Evolutionary conservation across 345 rosid genomes (phyloP).

Genomic region (Angophora floribunda): DNA sequence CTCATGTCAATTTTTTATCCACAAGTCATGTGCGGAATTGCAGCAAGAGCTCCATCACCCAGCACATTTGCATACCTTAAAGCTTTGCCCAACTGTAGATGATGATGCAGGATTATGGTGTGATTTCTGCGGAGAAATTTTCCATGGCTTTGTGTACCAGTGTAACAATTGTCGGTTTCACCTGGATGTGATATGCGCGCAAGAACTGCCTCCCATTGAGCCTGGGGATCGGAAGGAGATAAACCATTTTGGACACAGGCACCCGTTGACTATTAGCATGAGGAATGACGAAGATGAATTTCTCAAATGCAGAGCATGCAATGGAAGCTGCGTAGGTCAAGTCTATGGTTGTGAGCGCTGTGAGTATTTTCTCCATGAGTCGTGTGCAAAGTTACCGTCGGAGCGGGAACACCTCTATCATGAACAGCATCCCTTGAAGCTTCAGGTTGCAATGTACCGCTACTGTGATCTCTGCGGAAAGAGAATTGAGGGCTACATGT

Average conservation of each 20-base stretch:
- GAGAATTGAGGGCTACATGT: neutral
- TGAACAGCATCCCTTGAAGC: neutral
- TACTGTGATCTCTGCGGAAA: neutral
- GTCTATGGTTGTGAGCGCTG: neutral
- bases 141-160: neutral
- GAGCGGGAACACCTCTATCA: neutral
- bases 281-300: neutral
- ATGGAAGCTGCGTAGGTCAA: neutral
- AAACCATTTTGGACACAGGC: neutral
- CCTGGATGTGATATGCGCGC: neutral
- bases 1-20: neutral
- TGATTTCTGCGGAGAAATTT: neutral
- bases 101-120: neutral
- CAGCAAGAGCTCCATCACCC: neutral
- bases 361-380: neutral
- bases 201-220: neutral
- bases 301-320: neutral
- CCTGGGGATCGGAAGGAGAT: neutral
- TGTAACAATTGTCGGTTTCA: neutral
- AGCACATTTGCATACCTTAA: neutral
- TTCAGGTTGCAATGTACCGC: neutral
- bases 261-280: neutral
- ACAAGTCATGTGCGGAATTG: neutral
- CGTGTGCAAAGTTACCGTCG: neutral
- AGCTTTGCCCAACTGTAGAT: neutral